phyloP scores from a whole-genome alignment of 1,284 basidiomycete genomes.

The Tylopilus sp. region DNA sequence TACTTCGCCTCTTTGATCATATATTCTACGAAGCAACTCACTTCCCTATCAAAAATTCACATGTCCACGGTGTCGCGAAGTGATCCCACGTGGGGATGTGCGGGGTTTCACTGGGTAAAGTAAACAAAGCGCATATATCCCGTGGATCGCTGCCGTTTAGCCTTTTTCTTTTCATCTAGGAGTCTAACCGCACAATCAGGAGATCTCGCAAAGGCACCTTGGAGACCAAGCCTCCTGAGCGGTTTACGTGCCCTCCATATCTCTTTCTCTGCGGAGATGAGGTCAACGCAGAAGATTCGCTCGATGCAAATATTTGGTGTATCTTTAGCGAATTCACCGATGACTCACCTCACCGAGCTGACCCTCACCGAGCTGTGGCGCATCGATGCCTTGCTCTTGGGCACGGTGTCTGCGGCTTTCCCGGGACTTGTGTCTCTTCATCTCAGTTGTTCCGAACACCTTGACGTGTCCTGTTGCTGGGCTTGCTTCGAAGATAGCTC shows the following conservation, averaged over 20 bases:
- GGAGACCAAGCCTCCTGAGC: slow-evolving; percentile 24
- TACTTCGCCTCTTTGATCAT: slow-evolving; percentile 27
- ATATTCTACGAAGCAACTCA: slow-evolving; percentile 21
- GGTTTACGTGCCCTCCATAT: slow-evolving; percentile 19
- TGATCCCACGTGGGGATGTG: neutral
- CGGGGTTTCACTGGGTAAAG: slow-evolving; percentile 30
- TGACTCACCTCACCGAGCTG: slow-evolving; percentile 39
- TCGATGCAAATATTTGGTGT: slow-evolving; percentile 24
- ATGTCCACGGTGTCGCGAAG: slow-evolving; percentile 20
- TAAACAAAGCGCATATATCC: slow-evolving; percentile 27
- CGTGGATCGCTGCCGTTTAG: neutral
- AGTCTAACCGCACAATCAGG: slow-evolving; percentile 18
- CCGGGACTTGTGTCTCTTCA: slow-evolving; percentile 44
- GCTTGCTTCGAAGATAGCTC: slow-evolving; percentile 60
- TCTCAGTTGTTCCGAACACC: slow-evolving; percentile 54
- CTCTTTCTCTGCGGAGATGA: slow-evolving; percentile 25
- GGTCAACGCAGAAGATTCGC: slow-evolving; percentile 26
- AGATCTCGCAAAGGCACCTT: slow-evolving; percentile 23
- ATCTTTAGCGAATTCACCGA: slow-evolving; percentile 13
- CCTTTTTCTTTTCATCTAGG: slow-evolving; percentile 9
- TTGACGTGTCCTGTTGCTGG: slow-evolving; percentile 57
- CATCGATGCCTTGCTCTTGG: slow-evolving; percentile 48
- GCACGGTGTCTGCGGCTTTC: slow-evolving; percentile 44
- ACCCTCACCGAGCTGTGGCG: slow-evolving; percentile 50
- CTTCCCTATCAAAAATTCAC: slow-evolving; percentile 25